Base-by-base conservation (phyloP, 371 early-diverging fungal genomes). In the Funneliformis caledonium region DNA sequence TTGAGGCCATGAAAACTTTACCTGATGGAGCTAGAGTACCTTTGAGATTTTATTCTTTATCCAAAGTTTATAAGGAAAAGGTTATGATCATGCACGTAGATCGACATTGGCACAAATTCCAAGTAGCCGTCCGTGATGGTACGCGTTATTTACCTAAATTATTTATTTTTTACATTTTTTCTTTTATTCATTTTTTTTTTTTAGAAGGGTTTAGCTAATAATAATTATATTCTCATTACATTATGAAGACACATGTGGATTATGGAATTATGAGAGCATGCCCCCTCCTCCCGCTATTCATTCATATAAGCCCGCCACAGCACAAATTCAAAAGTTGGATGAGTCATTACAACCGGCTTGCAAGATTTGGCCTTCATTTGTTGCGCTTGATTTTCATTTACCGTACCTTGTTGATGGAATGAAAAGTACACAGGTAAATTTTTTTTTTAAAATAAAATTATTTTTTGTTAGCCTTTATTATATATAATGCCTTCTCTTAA, bases 11-110 rank as follows among this genome's bases (percentile, higher is more conserved):
- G 65, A 82, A 88, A 16, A 80, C 72, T 0, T 85, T 97, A 37
- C 91, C 92, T 12, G 95, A 96, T 80, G 91, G 95, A 12, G 88
- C 87, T n/a, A 89, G 94, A 19, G 91, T 97, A 37, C 94, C 97
- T 0, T 88, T 97, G 62, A 89, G 92, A 14, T 96, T 89, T 85
- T 96, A 94, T 79, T 84, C 89, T 4, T 82, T 94, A 12, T 87
- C 86, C 37, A 85, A 88, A 47, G 87, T 91, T 10, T 91, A 94
- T 85, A 91, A 91, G 69, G 91, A 90, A 62, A 89, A 88, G 69
- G 89, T 96, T 16, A 90, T 89, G 84, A 89, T 96, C 59, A 89
- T 96, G 78, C 91, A 88, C 76, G 88, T 96, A 2, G 94, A 95
- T 78, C 89, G 94, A 68, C 94, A 94, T 82, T 97, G 97, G 97